phyloP scores from a whole-genome alignment of 2,329 filamentous ascomycete species.

The Diplocarpon rosae region DNA sequence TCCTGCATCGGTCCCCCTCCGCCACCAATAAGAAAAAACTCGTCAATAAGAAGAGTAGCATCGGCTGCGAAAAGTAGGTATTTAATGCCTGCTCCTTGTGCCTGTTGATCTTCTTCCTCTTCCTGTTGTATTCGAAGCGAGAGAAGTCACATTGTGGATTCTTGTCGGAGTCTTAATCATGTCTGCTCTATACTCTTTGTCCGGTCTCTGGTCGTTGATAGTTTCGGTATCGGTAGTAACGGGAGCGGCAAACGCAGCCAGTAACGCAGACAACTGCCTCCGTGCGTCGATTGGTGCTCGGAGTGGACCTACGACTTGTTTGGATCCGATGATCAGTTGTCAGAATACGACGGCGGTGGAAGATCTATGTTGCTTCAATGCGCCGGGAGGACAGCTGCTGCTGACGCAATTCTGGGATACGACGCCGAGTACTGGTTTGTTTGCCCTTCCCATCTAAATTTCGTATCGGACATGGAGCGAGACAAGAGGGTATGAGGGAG shows the following conservation, averaged over 20 bases:
- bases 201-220: conserved; percentile 5
- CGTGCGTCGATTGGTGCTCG: too few relatives aligned
- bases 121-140: too few relatives aligned
- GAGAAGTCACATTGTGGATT: too few relatives aligned
- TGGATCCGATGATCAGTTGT: conserved; percentile 32
- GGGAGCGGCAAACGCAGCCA: conserved; percentile 34
- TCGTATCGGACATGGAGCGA: too few relatives aligned
- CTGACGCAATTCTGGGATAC: conserved; percentile 74
- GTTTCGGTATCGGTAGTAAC: background rate
- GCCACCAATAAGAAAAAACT: too few relatives aligned
- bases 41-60: too few relatives aligned
- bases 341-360: conserved; percentile 46
- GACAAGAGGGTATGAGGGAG: background rate
- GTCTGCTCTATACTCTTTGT: background rate
- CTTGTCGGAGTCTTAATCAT: background rate
- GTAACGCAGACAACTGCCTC: conserved; percentile 13
- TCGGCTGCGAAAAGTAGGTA: too few relatives aligned
- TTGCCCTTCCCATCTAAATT: too few relatives aligned
- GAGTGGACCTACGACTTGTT: conserved; percentile 19
- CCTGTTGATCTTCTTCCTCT: too few relatives aligned
- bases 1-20: too few relatives aligned
- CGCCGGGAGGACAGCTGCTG: conserved; percentile 58
- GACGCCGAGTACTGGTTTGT: conserved; percentile 37
- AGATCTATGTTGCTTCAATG: conserved; percentile 65
- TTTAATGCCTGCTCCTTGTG: too few relatives aligned